Conservation (phyloP, 805 yeast genomes). For the Wickerhamiella cacticola region DNA sequence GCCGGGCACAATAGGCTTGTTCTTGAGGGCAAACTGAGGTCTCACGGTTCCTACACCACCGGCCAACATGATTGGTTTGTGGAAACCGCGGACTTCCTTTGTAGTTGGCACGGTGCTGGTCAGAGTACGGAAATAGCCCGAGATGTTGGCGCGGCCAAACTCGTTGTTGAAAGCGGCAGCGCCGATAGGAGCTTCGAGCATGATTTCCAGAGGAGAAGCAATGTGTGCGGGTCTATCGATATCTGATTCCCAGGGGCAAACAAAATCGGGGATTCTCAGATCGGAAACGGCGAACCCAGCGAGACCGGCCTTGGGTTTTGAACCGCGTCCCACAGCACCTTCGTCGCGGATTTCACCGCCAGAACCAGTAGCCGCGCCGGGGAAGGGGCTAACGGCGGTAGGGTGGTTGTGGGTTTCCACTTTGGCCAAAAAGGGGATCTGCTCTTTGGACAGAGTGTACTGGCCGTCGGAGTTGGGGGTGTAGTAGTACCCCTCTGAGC, state of each 20-base stretch:
- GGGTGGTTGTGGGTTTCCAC: conserved; percentile 99
- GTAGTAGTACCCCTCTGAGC: conserved; percentile 61
- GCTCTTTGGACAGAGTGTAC: conserved; percentile 67
- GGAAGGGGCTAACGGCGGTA: conserved; percentile 96
- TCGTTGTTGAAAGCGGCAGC: conserved; percentile 98
- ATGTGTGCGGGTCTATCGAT: conserved; percentile 88
- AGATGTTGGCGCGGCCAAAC: conserved; percentile 95
- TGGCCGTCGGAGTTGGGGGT: conserved; percentile 66
- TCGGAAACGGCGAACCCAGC: conserved; percentile 90
- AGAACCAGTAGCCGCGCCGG: conserved; percentile 99
- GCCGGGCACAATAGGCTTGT: conserved; percentile 81
- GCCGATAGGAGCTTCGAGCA: conserved; percentile 96
- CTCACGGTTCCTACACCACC: conserved; percentile 98
- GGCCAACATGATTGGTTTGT: conserved; percentile 98
- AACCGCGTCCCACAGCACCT: conserved; percentile 98
- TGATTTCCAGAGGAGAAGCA: conserved; percentile 84
- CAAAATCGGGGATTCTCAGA: conserved; percentile 67
- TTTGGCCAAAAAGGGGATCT: conserved; percentile 78
- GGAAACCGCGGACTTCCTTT: conserved; percentile 85
- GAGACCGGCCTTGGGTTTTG: conserved; percentile 91
- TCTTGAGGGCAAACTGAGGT: conserved; percentile 82
- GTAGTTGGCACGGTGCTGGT: conserved; percentile 66
- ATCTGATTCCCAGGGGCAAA: conserved; percentile 91
- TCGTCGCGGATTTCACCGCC: conserved; percentile 99
- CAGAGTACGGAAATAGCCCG: conserved; percentile 92